Percentiles rank a stretch among this genome's conserved stretches.
These are phyloP conservation scores for Amylostereum areolatum DNA, from an alignment of 1,284 basidiomycete genomes.

Conservation along the genomic window DNA sequence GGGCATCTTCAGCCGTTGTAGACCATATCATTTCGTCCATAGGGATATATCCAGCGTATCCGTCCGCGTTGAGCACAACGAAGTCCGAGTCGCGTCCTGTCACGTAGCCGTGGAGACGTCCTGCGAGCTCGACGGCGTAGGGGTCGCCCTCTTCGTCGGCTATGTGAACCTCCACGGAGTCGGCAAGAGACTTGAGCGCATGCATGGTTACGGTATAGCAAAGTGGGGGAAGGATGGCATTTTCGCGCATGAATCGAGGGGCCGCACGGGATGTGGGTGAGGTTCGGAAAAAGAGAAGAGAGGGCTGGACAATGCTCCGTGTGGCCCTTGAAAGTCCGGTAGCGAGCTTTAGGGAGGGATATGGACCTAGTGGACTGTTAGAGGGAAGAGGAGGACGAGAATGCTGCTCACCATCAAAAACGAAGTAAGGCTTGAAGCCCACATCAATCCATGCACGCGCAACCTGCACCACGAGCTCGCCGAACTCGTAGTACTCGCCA, in stretches of 20 bases:
- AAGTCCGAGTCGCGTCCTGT: constrained; percentile 81
- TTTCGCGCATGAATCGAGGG: constrained; percentile 66
- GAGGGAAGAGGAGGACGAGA: constrained; percentile 1
- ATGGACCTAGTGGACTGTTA: constrained; percentile 47
- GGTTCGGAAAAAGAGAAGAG: constrained; percentile 80
- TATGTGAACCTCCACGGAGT: constrained; percentile 52
- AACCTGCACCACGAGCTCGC: constrained; percentile 42
- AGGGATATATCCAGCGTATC: constrained; percentile 74
- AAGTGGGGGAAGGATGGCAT: constrained; percentile 74
- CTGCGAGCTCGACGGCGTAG: constrained; percentile 79
- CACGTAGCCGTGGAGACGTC: constrained; percentile 67
- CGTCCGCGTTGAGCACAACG: constrained; percentile 68
- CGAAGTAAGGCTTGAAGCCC: constrained; percentile 75
- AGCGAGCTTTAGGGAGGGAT: constrained; percentile 68
- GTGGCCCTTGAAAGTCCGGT: constrained; percentile 59
- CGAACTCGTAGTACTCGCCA: constrained; percentile 71
- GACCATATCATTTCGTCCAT: constrained; percentile 78
- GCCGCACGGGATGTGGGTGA: constrained; percentile 64
- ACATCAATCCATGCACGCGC: constrained; percentile 68
- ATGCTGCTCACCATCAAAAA: constrained; percentile 78
- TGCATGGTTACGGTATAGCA: constrained; percentile 56
- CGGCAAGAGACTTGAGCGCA: constrained; percentile 42
- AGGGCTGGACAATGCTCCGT: constrained; percentile 53
- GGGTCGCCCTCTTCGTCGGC: constrained; percentile 88
- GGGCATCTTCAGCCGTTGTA: constrained; percentile 24